Evolutionary conservation across 2,329 filamentous ascomycete genomes (phyloP), one percentile per base, ranked within the genome.

Genomic region (Cercospora sojina): DNA sequence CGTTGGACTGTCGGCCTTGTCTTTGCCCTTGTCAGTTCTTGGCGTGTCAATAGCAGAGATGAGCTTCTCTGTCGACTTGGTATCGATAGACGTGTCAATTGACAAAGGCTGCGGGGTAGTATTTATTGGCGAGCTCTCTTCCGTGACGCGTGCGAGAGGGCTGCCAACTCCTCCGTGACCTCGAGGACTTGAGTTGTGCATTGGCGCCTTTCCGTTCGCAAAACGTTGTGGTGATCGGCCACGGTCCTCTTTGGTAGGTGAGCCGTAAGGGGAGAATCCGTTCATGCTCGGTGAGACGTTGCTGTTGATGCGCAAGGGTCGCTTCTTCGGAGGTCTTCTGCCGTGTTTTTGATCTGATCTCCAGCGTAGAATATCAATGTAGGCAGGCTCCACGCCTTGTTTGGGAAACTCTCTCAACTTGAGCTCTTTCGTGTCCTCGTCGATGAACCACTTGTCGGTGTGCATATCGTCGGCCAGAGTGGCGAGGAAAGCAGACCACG

Each of bases 301-400:
- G 35, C 73, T 84, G 83, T 73, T 86, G 77, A 65, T 83, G 79
- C 70, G 81, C 78, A 73, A 78, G 49, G 73, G 71, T 74, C 81
- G 82, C 70, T 81, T 85, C 59, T 83, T 83, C 2, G 73, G 71
- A 35, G 77, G 78, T 71, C 83, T 83, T 64, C 87, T 83, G 57
- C 94, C 94, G 78, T 95, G 91, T 82, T 97, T 98, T 79, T 98
- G 94, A 77, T 99, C 95, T 81, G 91, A 89, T 77, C 95, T 89
- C 93, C 95, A 98, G 72, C 95, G 87, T 73, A 99, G 83, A 75
- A 99, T 97, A 77, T 96, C 94, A 76, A 99, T 89, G 79, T 98
- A 99, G 27, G 90, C 86, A 20, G 95, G 95, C 80, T 98, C 94
- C 63, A 97, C 91, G 63, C 92, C 92, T 71, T 90, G 87, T 61